Conservation (phyloP, 129 eudicot species). For the Saposhnikovia divaricata region DNA sequence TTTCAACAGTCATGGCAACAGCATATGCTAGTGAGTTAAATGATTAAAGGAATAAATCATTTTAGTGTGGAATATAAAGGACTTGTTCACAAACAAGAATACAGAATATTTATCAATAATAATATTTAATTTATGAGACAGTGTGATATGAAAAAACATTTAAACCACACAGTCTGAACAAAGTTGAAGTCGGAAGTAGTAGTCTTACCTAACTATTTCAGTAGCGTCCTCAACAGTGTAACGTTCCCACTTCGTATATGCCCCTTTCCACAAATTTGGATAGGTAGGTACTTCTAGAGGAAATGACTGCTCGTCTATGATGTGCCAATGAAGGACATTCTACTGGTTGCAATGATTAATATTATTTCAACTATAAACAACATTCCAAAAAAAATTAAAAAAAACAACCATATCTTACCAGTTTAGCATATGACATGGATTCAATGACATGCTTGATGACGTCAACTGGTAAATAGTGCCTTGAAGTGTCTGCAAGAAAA, state of each 20-base stretch:
- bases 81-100: not conserved
- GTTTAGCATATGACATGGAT: conserved; percentile 95
- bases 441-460: conserved; percentile 84
- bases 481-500: conserved; percentile 70
- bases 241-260: conserved; percentile 94
- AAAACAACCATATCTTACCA: conserved; percentile 47
- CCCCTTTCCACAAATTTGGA: conserved; percentile 90
- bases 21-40: not conserved
- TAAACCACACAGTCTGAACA: not conserved
- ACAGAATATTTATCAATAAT: not conserved
- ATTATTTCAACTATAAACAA: conserved; percentile 21
- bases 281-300: conserved; percentile 88
- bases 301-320: conserved; percentile 88
- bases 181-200: conserved; percentile 1
- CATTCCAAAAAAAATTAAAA: conserved; percentile 8
- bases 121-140: not conserved
- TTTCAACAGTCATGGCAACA: not conserved
- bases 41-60: not conserved
- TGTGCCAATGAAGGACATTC: conserved; percentile 99
- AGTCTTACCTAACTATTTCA: conserved; percentile 77
- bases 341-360: conserved; percentile 56
- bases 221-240: conserved; percentile 84
- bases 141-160: not conserved
- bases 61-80: not conserved
- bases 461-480: conserved; percentile 81